A percentile compares a stretch with the other conserved stretches of the same genome.
These are phyloP conservation scores for Neurospora terricola DNA, from an alignment of 495 filamentous ascomycete genomes.

Conservation along the genomic window DNA sequence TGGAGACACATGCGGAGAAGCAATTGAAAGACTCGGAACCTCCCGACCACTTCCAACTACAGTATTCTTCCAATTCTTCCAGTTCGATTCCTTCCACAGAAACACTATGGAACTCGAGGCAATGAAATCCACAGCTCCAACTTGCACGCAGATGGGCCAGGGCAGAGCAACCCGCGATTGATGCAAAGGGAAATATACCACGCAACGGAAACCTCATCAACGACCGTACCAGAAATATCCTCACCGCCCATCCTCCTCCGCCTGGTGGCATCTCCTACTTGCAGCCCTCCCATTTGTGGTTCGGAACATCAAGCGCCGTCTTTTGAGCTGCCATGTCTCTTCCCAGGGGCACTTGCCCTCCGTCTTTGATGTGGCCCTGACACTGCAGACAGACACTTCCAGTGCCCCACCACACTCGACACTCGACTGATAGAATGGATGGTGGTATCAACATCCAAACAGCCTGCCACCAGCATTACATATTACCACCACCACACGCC, in stretches of 20 bases:
- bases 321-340: neutral
- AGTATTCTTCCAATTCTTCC: neutral
- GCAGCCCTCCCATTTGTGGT: neutral
- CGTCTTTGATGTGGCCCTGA: neutral
- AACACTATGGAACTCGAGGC: neutral
- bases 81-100: neutral
- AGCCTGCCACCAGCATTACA: neutral
- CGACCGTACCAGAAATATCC: neutral
- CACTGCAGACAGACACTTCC: neutral
- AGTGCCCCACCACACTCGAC: neutral
- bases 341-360: neutral
- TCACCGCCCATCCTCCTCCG: neutral
- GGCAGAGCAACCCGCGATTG: neutral
- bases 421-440: neutral
- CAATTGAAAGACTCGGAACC: neutral
- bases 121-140: neutral
- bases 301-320: neutral
- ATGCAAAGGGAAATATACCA: neutral
- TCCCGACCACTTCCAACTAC: neutral
- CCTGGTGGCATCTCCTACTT: neutral
- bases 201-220: neutral
- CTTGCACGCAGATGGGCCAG: neutral
- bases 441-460: neutral
- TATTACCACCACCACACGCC: neutral
- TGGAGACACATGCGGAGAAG: neutral